Evolutionary conservation across 83 land plant species (phyloP).

Genomic region (Picea engelmannii): DNA sequence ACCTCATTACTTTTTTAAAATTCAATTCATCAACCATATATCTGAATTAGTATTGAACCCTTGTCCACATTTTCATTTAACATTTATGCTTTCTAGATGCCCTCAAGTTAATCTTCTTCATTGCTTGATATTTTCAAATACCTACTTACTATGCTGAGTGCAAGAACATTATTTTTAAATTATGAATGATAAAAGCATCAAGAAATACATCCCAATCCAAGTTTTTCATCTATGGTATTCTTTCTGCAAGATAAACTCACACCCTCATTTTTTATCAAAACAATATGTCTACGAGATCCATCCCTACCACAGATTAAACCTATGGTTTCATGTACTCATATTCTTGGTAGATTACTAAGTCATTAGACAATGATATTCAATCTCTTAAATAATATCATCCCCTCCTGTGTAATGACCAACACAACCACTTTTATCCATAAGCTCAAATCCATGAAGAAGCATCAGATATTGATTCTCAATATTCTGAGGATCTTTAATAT

Average conservation of each 20-base stretch:
- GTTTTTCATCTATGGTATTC: conserved; percentile 70
- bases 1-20: too few relatives aligned
- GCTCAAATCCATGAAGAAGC: conserved; percentile 66
- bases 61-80: too few relatives aligned
- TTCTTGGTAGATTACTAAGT: conserved; percentile 92
- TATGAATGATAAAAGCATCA: too few relatives aligned
- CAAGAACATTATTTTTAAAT: too few relatives aligned
- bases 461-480: conserved; percentile 96
- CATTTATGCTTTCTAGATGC: too few relatives aligned
- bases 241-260: conserved; percentile 84
- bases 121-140: too few relatives aligned
- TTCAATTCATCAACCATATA: too few relatives aligned
- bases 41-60: too few relatives aligned
- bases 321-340: conserved; percentile 86
- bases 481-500: conserved; percentile 62
- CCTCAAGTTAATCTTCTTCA: too few relatives aligned
- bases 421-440: conserved; percentile 87
- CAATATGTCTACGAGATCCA: conserved; percentile 83
- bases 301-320: conserved; percentile 83
- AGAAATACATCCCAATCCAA: conserved; percentile 67
- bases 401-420: conserved; percentile 57
- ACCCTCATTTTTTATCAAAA: conserved; percentile 67
- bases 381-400: conserved; percentile 38
- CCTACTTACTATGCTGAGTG: too few relatives aligned
- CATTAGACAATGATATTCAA: conserved; percentile 84